phyloP scores from a whole-genome alignment of 768 basidiomycete species.

The Boletus sp. region DNA sequence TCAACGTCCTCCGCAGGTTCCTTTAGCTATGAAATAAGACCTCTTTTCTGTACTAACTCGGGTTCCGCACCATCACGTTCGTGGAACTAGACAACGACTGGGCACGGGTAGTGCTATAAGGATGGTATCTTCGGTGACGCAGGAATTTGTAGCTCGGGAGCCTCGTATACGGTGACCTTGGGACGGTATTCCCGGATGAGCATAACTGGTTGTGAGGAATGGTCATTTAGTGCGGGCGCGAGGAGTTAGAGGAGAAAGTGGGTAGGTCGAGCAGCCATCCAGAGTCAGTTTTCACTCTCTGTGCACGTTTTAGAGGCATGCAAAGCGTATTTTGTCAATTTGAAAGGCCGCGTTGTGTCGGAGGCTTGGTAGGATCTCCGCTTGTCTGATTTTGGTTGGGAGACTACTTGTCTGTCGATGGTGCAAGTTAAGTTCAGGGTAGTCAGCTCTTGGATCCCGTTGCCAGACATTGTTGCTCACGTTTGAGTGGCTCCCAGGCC shows the following conservation, averaged over 20 bases:
- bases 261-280: constrained; percentile 7
- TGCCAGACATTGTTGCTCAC: constrained; percentile 9
- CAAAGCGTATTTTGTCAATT: constrained; percentile 11
- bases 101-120: constrained; percentile 12
- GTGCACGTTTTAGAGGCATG: constrained; percentile 29
- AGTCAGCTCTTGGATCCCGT: constrained; percentile 2
- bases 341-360: constrained; percentile 25
- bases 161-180: constrained; percentile 14
- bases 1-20: constrained; percentile 11
- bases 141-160: constrained; percentile 22
- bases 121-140: constrained; percentile 18
- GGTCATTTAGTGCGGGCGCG: constrained; percentile 11
- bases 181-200: constrained; percentile 7
- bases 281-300: constrained; percentile 11
- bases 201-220: constrained; percentile 18
- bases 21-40: constrained; percentile 11
- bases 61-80: constrained; percentile 11
- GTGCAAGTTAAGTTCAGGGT: constrained; percentile 14
- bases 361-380: constrained; percentile 21
- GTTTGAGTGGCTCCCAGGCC: constrained; percentile 12
- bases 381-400: constrained; percentile 20
- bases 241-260: not conserved
- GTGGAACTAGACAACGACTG: not conserved
- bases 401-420: constrained; percentile 10
- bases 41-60: not conserved